These are phyloP conservation scores for Schizochytrium sp. DNA, from an alignment of 108 stramenopile species.

Conservation along the genomic window DNA sequence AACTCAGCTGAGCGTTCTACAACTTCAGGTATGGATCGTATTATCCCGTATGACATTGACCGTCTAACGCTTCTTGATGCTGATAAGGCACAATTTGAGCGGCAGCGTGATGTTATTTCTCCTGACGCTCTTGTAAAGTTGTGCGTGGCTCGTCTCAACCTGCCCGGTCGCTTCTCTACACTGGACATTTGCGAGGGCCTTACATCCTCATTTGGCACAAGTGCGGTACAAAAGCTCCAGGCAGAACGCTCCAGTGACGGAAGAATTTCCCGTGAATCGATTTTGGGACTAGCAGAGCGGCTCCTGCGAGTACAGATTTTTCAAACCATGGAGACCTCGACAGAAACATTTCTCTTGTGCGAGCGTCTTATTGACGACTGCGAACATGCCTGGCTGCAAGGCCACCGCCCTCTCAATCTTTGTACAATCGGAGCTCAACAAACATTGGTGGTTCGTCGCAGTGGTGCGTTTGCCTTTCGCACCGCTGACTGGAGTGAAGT, in stretches of 20 bases:
- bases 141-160: background rate
- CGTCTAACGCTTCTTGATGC: background rate
- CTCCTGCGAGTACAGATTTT: background rate
- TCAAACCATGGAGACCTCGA: background rate
- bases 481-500: background rate
- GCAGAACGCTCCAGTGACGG: conserved; percentile 15
- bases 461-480: conserved; percentile 8
- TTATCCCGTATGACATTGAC: background rate
- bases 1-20: background rate
- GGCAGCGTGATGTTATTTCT: conserved; percentile 20
- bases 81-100: background rate
- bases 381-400: conserved; percentile 20
- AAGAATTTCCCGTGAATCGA: background rate
- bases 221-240: background rate
- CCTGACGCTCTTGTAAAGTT: background rate
- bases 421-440: background rate
- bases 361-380: conserved; percentile 56
- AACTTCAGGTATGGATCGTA: background rate
- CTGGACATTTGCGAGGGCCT: background rate
- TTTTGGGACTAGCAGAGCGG: background rate
- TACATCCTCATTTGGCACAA: conserved; percentile 7
- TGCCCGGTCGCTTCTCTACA: conserved; percentile 30
- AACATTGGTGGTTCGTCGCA: background rate
- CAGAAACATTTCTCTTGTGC: background rate
- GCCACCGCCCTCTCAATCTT: background rate